A percentile compares a stretch with the other conserved stretches of the same genome.
phyloP scores from a whole-genome alignment of 768 basidiomycete genomes.

The Tricholoma sp. region DNA sequence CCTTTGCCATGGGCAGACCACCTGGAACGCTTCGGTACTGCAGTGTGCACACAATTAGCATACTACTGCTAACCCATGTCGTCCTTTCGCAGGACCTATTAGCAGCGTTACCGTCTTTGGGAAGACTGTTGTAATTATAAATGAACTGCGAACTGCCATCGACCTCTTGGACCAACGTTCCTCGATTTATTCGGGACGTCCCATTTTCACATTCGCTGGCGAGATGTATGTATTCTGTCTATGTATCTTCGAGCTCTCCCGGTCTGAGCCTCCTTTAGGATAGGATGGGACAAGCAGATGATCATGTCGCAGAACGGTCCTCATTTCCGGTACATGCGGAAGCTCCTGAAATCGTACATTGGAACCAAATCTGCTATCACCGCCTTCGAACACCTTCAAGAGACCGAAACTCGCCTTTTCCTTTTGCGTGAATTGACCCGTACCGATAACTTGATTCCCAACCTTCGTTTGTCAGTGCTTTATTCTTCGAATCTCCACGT shows the following conservation, averaged over 20 bases:
- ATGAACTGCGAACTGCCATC: constrained; percentile 17
- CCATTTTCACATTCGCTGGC: constrained; percentile 30
- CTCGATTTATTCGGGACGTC: constrained; percentile 27
- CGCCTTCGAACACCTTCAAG: constrained; percentile 29
- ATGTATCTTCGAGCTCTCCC: constrained; percentile 10
- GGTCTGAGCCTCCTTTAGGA: constrained; percentile 17
- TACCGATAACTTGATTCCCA: constrained; percentile 30
- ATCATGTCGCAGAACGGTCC: constrained; percentile 28
- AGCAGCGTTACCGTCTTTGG: constrained; percentile 25
- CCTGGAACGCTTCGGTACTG: background rate
- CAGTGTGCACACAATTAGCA: background rate
- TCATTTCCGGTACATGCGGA: constrained; percentile 37
- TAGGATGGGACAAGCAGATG: constrained; percentile 26
- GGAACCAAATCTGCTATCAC: constrained; percentile 33
- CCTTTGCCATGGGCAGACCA: background rate
- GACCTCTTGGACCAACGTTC: constrained; percentile 36
- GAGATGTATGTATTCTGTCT: constrained; percentile 22
- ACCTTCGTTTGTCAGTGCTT: constrained; percentile 34
- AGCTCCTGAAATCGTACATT: constrained; percentile 34
- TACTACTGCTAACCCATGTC: constrained; percentile 2
- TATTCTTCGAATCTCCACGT: background rate
- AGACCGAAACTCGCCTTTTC: constrained; percentile 39
- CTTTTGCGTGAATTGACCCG: constrained; percentile 34
- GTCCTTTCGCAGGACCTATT: constrained; percentile 13
- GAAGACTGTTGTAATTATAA: constrained; percentile 21